Base-by-base conservation (phyloP, 306 rosid species). In the Canavalia gladiata region DNA sequence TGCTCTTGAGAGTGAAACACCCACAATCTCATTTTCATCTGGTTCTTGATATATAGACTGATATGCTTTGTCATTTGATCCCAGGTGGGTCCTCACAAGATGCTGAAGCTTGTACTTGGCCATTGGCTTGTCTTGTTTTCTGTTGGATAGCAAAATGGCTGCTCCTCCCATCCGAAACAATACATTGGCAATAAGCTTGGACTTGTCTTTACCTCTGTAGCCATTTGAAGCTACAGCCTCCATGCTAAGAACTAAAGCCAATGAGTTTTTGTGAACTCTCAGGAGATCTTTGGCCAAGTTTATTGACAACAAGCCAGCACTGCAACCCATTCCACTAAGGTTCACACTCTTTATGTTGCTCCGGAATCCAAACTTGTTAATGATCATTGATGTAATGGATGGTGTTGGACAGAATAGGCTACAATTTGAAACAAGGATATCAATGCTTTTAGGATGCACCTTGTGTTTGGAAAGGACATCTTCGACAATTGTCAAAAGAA, bases 101-200 rank as follows among this genome's bases (percentile, higher is more conserved):
- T 84, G 90, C 70, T 86, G 85, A 47, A 94, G 94, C 82, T 87
- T 74, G 68, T 92, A 88, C 78, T 91, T 91, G 0, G 91, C 91
- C n/a, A 33, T 74, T 29, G 33, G 6, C 83, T 77, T 83, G 77
- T 92, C 94, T 49, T 78, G 76, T 50, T 88, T 85, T 78, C 77
- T 87, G 71, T 86, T 90, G 0, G 96, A 92, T 25, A 91, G 84
- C 60, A 94, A 79, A 66, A 91, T 76, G 35, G 92, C 92, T 7
- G 90, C 93, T 72, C 96, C 94, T 2, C 92, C 96, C 97, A 88
- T 94, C 64, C 87, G 72, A 51, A 94, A 94, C 81, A 94, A 72
- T 8, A 71, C 82, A 50, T 92, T 94, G 0, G 94, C 72, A 39
- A 94, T 79, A 65, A 90, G 86, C 89, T 84, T 90, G 30, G 97